Evolutionary conservation across 768 basidiomycete genomes (phyloP).

Genomic region (Boletus pseudo-olivaceus): DNA sequence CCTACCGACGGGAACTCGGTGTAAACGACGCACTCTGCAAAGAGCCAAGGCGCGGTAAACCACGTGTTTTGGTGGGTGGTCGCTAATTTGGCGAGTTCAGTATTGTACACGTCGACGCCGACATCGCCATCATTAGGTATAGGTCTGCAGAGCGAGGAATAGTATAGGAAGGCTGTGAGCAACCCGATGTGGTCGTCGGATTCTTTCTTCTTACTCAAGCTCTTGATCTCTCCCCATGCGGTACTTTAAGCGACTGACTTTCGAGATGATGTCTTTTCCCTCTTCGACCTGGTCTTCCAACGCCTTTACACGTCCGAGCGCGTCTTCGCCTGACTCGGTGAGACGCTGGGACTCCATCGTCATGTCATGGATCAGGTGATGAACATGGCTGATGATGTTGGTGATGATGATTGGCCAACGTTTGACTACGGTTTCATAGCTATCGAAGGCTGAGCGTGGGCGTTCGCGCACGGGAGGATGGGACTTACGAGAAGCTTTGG

Average conservation of each 20-base stretch:
- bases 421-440: slow-evolving; percentile 75
- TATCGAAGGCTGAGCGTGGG: slow-evolving; percentile 25
- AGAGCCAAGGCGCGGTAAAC: slow-evolving; percentile 96
- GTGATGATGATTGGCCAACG: slow-evolving; percentile 88
- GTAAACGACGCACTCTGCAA: slow-evolving; percentile 67
- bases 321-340: slow-evolving; percentile 2
- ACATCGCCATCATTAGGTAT: slow-evolving; percentile 76
- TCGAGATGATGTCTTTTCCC: slow-evolving; percentile 73
- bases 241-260: slow-evolving; percentile 78
- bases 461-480: background rate
- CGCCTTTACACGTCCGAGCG: slow-evolving; percentile 18
- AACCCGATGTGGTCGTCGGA: background rate
- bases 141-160: slow-evolving; percentile 37
- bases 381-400: slow-evolving; percentile 69
- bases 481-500: slow-evolving; percentile 61
- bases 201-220: slow-evolving; percentile 50
- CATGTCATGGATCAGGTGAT: slow-evolving; percentile 63
- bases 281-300: slow-evolving; percentile 55
- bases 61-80: slow-evolving; percentile 60
- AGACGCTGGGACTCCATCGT: slow-evolving; percentile 38
- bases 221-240: slow-evolving; percentile 77
- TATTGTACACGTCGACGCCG: slow-evolving; percentile 72
- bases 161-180: background rate
- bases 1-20: background rate
- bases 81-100: slow-evolving; percentile 54